Evolutionary conservation across 768 basidiomycete genomes (phyloP).

Genomic region (Sarcomyxa edulis): DNA sequence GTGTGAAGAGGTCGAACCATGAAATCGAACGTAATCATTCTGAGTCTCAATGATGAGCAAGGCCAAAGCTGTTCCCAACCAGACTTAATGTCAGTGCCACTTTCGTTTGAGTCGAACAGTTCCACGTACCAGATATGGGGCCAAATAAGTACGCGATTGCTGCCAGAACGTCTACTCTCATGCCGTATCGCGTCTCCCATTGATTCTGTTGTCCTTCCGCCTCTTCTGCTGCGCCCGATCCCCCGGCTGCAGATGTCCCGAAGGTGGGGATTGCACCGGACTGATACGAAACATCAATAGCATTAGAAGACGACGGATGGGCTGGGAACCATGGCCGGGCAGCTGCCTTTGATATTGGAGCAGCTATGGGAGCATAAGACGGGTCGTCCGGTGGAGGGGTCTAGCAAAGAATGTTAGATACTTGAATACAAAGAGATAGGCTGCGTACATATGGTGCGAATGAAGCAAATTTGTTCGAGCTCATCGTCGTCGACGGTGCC

Average conservation of each 20-base stretch:
- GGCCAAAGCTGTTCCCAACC: conserved; percentile 55
- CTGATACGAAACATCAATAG: conserved; percentile 52
- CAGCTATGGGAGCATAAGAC: conserved; percentile 14
- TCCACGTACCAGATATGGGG: conserved; percentile 60
- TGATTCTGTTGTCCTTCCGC: conserved; percentile 40
- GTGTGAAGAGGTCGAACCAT: conserved; percentile 36
- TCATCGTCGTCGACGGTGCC: too few relatives aligned
- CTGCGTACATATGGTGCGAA: conserved; percentile 57
- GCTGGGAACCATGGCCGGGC: conserved; percentile 51
- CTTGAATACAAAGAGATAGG: background rate
- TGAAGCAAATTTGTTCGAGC: conserved; percentile 38
- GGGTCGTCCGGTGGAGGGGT: conserved; percentile 57
- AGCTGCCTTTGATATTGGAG: conserved; percentile 21
- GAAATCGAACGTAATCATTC: conserved; percentile 75
- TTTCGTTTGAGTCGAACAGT: too few relatives aligned
- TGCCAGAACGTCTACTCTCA: conserved; percentile 63
- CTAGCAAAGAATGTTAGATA: too few relatives aligned
- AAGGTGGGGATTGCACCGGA: conserved; percentile 63
- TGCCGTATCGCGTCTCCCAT: conserved; percentile 68
- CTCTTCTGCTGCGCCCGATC: conserved; percentile 32
- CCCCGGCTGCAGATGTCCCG: conserved; percentile 34
- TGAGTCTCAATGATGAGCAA: conserved; percentile 72
- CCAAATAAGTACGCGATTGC: conserved; percentile 64
- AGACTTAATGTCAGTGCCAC: too few relatives aligned
- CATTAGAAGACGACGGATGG: conserved; percentile 17